A percentile compares a stretch with the other conserved stretches of the same genome.
Conservation (phyloP, 2,329 filamentous ascomycete species). For the Nothomitra cinnamomea region DNA sequence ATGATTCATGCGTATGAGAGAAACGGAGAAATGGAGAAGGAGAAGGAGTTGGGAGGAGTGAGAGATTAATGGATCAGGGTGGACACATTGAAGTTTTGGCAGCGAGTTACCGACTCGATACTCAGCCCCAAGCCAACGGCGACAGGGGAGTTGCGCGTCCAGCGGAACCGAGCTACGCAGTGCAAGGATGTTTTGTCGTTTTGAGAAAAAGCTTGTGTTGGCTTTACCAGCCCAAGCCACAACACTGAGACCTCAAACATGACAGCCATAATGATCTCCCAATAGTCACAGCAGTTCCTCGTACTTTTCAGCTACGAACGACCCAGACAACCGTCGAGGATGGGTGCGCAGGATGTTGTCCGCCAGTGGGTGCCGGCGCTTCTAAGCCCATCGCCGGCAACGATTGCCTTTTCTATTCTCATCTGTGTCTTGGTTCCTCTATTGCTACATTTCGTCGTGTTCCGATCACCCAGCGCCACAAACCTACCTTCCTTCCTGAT, state of each 20-base stretch:
- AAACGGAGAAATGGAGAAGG: neutral
- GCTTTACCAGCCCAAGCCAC: too few relatives aligned
- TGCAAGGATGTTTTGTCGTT: too few relatives aligned
- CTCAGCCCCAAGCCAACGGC: too few relatives aligned
- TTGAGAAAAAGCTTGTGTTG: too few relatives aligned
- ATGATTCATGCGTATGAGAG: neutral
- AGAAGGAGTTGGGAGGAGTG: neutral
- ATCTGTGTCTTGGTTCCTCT: constrained; percentile 59
- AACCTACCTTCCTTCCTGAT: constrained; percentile 63
- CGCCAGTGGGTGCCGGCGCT: constrained; percentile 15
- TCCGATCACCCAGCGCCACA: constrained; percentile 47
- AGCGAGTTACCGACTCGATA: too few relatives aligned
- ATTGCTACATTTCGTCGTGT: constrained; percentile 59
- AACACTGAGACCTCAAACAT: too few relatives aligned
- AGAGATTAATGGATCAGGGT: neutral
- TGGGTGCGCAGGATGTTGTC: constrained; percentile 20
- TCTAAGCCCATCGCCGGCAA: constrained; percentile 40
- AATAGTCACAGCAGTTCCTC: neutral
- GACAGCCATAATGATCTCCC: too few relatives aligned
- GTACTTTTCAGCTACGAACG: neutral
- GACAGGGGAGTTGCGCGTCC: too few relatives aligned
- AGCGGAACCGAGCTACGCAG: too few relatives aligned
- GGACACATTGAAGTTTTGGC: too few relatives aligned
- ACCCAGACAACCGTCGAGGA: neutral
- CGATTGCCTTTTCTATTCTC: constrained; percentile 50